These are phyloP conservation scores for Ogataea nonfermentans DNA, from an alignment of 805 yeast species.

Conservation along the genomic window DNA sequence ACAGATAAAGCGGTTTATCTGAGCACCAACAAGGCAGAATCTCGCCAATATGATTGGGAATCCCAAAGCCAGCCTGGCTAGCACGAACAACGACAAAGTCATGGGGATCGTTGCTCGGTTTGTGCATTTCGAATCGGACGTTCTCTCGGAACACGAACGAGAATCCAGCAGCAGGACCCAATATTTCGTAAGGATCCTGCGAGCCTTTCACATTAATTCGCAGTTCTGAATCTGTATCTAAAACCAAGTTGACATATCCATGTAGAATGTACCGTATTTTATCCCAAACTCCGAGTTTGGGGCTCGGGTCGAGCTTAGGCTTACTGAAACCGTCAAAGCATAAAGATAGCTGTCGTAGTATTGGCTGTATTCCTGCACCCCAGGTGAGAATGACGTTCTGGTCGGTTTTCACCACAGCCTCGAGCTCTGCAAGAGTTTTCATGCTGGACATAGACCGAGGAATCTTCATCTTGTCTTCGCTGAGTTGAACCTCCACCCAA, in stretches of 20 bases:
- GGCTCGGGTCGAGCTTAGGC: slow-evolving; percentile 86
- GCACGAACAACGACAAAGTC: slow-evolving; percentile 65
- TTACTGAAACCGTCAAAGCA: slow-evolving; percentile 82
- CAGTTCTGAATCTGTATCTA: slow-evolving; percentile 44
- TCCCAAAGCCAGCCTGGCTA: slow-evolving; percentile 60
- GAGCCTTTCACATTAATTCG: slow-evolving; percentile 71
- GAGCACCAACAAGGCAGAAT: slow-evolving; percentile 60
- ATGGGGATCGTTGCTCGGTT: slow-evolving; percentile 58
- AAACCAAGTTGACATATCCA: slow-evolving; percentile 52
- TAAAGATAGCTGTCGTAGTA: slow-evolving; percentile 74
- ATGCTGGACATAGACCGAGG: slow-evolving; percentile 76
- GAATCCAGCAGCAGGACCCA: slow-evolving; percentile 72
- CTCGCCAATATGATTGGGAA: slow-evolving; percentile 68
- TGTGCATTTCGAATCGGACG: slow-evolving; percentile 60
- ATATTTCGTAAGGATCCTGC: slow-evolving; percentile 71
- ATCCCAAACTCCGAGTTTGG: slow-evolving; percentile 90
- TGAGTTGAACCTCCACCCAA: slow-evolving; percentile 47
- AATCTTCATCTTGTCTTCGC: slow-evolving; percentile 49
- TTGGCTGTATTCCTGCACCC: slow-evolving; percentile 85
- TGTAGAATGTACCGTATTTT: slow-evolving; percentile 75
- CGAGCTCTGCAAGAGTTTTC: slow-evolving; percentile 64
- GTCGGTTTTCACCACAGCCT: slow-evolving; percentile 51
- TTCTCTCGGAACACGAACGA: slow-evolving; percentile 66
- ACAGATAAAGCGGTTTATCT: slow-evolving; percentile 45
- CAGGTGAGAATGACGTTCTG: slow-evolving; percentile 69